Base-by-base conservation (phyloP, 805 yeast genomes). In the Saccharomycopsis javanensis region DNA sequence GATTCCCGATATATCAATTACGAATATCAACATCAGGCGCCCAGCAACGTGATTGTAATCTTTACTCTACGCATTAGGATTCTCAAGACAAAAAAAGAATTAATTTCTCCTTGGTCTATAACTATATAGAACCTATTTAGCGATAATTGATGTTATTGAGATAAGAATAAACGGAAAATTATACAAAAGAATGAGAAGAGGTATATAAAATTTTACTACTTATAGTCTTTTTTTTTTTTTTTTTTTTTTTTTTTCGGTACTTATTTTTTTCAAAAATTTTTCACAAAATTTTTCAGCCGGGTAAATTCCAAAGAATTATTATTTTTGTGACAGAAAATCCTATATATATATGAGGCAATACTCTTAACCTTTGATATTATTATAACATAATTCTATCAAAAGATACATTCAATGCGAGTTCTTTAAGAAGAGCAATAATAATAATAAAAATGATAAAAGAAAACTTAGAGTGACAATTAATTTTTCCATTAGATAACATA, bases 11-110 rank as follows among this genome's bases (percentile, higher is more conserved):
- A 61, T 65, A 61, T 70, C 72, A 68, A 53, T 27, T 61, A 62
- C 34, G 61, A 56, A 57, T 60, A 63, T 71, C 74, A 70, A 69
- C 67, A 66, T 63, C 69, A 64, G 74, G 74, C 71, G 74, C 74
- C 74, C 74, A 71, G 73, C 71, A 70, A 70, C 72, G 73, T 62
- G 66, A 72, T 61, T 55, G 56, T 35, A 4, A 16, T 8, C 13
- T 20, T 56, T 53, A 31, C 23, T 58, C 59, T 58, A 56, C 61
- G 59, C 61, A 42, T 52, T 27, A 48, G 25, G 20, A 37, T 33
- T 28, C 33, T 15, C 28, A 38, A 51, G 30, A 51, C 16, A 48
- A 30, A 48, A 23, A 48, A 48, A 27, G 35, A 27, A 48, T 48
- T 27, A 11, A 48, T 28, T 30, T 28, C 33, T 35, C 37, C 20